phyloP scores from a whole-genome alignment of 2,329 filamentous ascomycete genomes.

The Teratosphaeria nubilosa region DNA sequence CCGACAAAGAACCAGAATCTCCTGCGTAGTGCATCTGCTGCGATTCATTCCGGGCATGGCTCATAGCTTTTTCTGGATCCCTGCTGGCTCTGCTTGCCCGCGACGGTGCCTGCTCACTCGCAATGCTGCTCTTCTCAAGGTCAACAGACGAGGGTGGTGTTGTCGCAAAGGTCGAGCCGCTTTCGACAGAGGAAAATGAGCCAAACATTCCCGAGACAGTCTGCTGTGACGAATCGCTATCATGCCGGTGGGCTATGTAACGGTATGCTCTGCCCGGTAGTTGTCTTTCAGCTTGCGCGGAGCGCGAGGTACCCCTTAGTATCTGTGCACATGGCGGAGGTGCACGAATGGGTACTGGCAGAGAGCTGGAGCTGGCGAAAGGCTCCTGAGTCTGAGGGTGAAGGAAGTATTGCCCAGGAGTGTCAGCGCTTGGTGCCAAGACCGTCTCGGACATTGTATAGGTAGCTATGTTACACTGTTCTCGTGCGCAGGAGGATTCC shows the following conservation, averaged over 20 bases:
- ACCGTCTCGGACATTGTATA: slow-evolving; percentile 8
- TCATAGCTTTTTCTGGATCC: slow-evolving; percentile 18
- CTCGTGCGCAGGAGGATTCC: not conserved
- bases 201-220: slow-evolving; percentile 1
- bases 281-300: not conserved
- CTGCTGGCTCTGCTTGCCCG: slow-evolving; percentile 4
- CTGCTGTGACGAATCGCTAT: slow-evolving; percentile 5
- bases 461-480: not conserved
- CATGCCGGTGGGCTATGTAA: slow-evolving; percentile 1
- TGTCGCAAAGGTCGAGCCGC: slow-evolving; percentile 9
- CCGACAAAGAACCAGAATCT: slow-evolving; percentile 9
- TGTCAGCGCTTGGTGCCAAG: slow-evolving; percentile 13
- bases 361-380: slow-evolving; percentile 8
- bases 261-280: not conserved
- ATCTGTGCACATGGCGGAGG: slow-evolving; percentile 12
- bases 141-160: slow-evolving; percentile 21
- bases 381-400: slow-evolving; percentile 3
- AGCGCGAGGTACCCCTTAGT: not conserved
- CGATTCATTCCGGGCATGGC: slow-evolving; percentile 8
- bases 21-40: not conserved
- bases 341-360: slow-evolving; percentile 6
- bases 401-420: slow-evolving; percentile 3
- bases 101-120: slow-evolving; percentile 6
- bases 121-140: slow-evolving; percentile 18
- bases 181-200: slow-evolving; percentile 20